These are phyloP conservation scores for Tuber indicum DNA, from an alignment of 495 filamentous ascomycete species.

Conservation along the genomic window DNA sequence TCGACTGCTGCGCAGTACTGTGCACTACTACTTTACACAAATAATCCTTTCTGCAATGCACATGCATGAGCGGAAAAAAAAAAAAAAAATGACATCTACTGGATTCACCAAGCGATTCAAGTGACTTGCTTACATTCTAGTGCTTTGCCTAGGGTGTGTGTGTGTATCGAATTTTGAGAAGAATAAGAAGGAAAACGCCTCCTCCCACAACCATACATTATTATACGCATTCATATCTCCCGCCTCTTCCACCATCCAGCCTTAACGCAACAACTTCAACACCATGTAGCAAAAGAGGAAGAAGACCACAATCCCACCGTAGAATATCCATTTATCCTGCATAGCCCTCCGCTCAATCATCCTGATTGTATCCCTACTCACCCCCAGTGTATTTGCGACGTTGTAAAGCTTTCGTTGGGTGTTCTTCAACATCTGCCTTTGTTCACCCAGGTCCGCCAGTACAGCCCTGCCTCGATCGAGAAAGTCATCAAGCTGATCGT, in stretches of 20 bases:
- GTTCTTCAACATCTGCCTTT: constrained; percentile 88
- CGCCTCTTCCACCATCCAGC: constrained; percentile 2
- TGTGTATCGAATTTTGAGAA: background rate
- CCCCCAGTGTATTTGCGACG: constrained; percentile 86
- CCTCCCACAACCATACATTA: constrained; percentile 6
- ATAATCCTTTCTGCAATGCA: background rate
- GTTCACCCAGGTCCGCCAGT: constrained; percentile 77
- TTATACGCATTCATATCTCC: background rate
- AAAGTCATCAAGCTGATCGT: constrained; percentile 83
- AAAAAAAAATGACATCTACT: background rate
- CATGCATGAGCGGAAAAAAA: background rate
- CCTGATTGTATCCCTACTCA: constrained; percentile 91
- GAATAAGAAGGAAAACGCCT: constrained; percentile 21
- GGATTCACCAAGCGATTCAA: background rate
- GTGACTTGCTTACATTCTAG: background rate
- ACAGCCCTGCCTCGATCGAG: constrained; percentile 85
- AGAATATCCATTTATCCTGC: constrained; percentile 98
- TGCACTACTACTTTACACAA: background rate
- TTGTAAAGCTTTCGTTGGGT: constrained; percentile 86
- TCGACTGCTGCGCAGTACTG: background rate
- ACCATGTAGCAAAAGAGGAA: constrained; percentile 87
- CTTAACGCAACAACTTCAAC: constrained; percentile 70
- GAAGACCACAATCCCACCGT: constrained; percentile 80
- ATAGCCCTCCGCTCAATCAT: constrained; percentile 87
- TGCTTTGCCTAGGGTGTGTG: background rate